phyloP scores from a whole-genome alignment of 139 green algal species.

The Micromonas pusilla region DNA sequence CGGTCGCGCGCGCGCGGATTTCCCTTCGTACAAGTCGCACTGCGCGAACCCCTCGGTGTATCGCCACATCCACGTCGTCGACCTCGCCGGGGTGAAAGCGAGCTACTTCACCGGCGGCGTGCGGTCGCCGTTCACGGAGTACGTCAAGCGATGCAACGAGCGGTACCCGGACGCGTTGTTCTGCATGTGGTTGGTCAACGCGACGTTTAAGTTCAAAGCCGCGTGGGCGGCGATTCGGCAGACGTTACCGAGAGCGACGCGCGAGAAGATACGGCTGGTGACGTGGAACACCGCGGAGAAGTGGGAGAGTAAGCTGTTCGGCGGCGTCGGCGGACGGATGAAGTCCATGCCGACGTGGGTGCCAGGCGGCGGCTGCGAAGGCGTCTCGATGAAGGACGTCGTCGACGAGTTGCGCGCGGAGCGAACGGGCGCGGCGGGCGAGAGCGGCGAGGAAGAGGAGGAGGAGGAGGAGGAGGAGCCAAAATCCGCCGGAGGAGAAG shows the following conservation, averaged over 20 bases:
- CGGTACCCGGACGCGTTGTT: conserved; percentile 42
- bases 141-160: conserved; percentile 23
- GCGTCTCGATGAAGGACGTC: background rate
- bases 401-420: too few relatives aligned
- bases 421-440: too few relatives aligned
- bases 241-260: conserved; percentile 25
- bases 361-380: background rate
- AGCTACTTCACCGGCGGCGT: background rate
- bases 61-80: background rate
- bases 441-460: too few relatives aligned
- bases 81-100: background rate
- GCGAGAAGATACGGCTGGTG: conserved; percentile 34
- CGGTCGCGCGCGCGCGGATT: too few relatives aligned
- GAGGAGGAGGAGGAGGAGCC: too few relatives aligned
- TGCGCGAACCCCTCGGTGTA: too few relatives aligned
- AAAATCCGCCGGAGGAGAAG: too few relatives aligned
- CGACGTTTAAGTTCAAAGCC: conserved; percentile 31
- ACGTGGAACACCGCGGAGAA: too few relatives aligned
- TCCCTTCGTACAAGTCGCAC: too few relatives aligned
- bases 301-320: too few relatives aligned
- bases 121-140: background rate
- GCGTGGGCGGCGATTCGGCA: conserved; percentile 38
- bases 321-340: too few relatives aligned
- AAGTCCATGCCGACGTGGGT: background rate
- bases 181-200: conserved; percentile 43